Evolutionary conservation across 1,284 basidiomycete species (phyloP), one percentile per base, ranked within the genome.

Genomic region (Moniliophthora roreri): DNA sequence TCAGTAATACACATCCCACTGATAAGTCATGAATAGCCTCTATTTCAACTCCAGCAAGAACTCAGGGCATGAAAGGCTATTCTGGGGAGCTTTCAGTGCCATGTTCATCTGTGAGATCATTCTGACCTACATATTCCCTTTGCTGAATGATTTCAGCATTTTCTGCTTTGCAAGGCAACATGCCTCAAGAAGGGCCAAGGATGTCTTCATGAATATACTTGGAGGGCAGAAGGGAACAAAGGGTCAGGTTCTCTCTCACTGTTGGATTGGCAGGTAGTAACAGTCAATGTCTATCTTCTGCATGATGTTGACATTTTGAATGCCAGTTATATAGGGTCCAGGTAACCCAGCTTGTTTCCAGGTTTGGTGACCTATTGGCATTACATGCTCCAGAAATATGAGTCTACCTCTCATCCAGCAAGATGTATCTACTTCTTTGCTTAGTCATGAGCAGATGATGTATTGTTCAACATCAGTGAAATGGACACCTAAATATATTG

Each of bases 191-290:
- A 68, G 58, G 8, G 70, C 74, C 0, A 64, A 71, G 26, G 69
- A 81, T 55, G 65, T 81, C 23, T 76, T 86, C 60, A 85, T 84
- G 2, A 84, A 85, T 56, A 67, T 87, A 4, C 87, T 87, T 56
- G 83, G 84, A 23, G 84, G 84, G 68, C 79, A 2, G 73, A 78
- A 53, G 81, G 76, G 42, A 88, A 87, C 63, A 84, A 87, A 64
- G 85, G 85, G 1, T 68, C 85, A 32, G 84, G 84, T 0, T 61
- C 87, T 28, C 62, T 81, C 45, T 46, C 44, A 7, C 52, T 84
- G 7, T 76, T 84, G 20, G 84, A 85, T 61, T 85, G 82, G 82
- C 81, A 83, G 57, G 26, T 13, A 26, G 44, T 46, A 1, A 18
- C 24, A 28, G 13, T 24, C n/a, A n/a, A n/a, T n/a, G n/a, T n/a